A percentile compares a stretch with the other conserved stretches of the same genome.
Evolutionary conservation across 2,329 filamentous ascomycete genomes (phyloP).

Genomic region (Aspergillus sp.): DNA sequence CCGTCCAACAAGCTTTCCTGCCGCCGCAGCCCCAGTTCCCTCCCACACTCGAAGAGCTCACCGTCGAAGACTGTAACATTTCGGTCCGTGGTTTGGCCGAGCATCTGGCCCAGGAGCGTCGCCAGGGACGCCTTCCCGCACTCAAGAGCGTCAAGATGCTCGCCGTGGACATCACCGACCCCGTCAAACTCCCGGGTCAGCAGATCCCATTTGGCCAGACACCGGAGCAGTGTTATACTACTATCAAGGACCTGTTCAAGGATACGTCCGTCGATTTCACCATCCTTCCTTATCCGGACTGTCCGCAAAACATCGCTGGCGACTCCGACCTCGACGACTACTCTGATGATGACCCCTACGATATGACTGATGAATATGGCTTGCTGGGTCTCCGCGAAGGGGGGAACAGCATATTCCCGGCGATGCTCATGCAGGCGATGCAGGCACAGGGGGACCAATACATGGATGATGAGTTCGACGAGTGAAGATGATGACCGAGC

Average conservation of each 20-base stretch:
- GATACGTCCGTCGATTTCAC: slow-evolving; percentile 21
- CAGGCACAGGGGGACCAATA: neutral
- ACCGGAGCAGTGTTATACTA: slow-evolving; percentile 18
- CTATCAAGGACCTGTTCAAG: slow-evolving; percentile 21
- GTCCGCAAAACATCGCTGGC: neutral
- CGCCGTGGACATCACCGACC: slow-evolving; percentile 21
- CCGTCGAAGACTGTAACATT: slow-evolving; percentile 25
- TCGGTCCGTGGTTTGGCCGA: slow-evolving; percentile 21
- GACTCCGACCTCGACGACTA: slow-evolving; percentile 8
- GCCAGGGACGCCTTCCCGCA: slow-evolving; percentile 22
- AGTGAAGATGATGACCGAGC: neutral
- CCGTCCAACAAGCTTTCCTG: slow-evolving; percentile 23
- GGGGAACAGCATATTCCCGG: neutral
- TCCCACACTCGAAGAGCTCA: slow-evolving; percentile 17
- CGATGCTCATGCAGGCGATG: slow-evolving; percentile 4
- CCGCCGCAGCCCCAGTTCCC: slow-evolving; percentile 25
- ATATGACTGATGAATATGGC: neutral
- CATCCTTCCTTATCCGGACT: slow-evolving; percentile 14
- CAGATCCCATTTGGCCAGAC: slow-evolving; percentile 20
- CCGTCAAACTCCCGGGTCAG: slow-evolving; percentile 21
- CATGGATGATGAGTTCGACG: slow-evolving; percentile 1
- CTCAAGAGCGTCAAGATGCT: slow-evolving; percentile 20
- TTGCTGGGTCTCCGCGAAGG: neutral
- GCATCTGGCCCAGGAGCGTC: slow-evolving; percentile 23
- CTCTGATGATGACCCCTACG: neutral